Evolutionary conservation across 495 filamentous ascomycete genomes (phyloP).

Genomic region (Trichoderma asperelloides): DNA sequence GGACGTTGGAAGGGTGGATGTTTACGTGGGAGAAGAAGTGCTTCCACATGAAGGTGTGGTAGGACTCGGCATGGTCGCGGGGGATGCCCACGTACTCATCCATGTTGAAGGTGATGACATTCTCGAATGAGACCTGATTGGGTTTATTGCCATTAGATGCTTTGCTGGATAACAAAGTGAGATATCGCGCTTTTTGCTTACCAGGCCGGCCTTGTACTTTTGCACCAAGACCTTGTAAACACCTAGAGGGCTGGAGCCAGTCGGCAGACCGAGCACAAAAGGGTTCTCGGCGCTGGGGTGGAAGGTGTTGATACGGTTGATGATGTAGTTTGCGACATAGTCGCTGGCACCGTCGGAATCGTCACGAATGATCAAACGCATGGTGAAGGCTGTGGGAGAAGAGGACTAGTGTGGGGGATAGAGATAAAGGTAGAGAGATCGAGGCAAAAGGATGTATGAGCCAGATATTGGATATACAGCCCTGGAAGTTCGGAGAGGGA

Average conservation of each 20-base stretch:
- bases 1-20: constrained; percentile 66
- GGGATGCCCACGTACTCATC: constrained; percentile 83
- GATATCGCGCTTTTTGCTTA: constrained; percentile 14
- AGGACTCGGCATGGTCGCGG: constrained; percentile 71
- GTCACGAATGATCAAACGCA: constrained; percentile 80
- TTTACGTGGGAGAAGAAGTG: constrained; percentile 86
- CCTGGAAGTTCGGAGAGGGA: not conserved
- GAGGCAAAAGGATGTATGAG: constrained; percentile 10
- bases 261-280: constrained; percentile 78
- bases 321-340: constrained; percentile 79
- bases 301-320: constrained; percentile 67
- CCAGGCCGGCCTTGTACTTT: constrained; percentile 62
- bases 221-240: constrained; percentile 72
- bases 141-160: not conserved
- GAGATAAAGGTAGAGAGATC: constrained; percentile 13
- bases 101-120: constrained; percentile 92
- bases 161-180: not conserved
- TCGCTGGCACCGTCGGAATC: constrained; percentile 53
- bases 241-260: constrained; percentile 67
- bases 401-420: constrained; percentile 14
- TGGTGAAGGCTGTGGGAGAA: constrained; percentile 25
- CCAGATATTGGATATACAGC: not conserved
- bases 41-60: constrained; percentile 88
- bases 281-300: constrained; percentile 59
- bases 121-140: constrained; percentile 61